Base-by-base conservation (phyloP, 169 alveolate genomes). In the Fabrea salina region DNA sequence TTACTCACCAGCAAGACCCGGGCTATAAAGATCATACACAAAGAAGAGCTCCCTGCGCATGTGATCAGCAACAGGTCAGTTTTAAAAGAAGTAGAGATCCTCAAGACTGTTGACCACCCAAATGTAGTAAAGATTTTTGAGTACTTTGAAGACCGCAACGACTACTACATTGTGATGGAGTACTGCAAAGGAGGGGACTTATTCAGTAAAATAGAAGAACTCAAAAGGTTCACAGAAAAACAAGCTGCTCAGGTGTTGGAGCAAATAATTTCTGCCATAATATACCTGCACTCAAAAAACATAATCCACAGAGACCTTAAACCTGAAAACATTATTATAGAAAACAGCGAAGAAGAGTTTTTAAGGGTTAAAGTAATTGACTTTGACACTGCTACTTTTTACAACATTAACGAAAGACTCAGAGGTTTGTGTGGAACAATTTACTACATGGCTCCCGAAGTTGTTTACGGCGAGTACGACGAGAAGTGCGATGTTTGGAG, bases 281-380 rank as follows among this genome's bases (percentile, higher is more conserved):
- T 86, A 56, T 89, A 92, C 58, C 82, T 91, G 39, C 97, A 92
- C 64, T 25, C 41, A 3, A 83, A 76, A 27, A 82, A 83, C 5
- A 85, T 93, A 0, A 80, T 82, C 22, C 96, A 92, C 78, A 50
- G 93, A 76, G 93, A 91, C 67, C 50, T 84, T 53, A 83, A 83
- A 74, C 89, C 89, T 16, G 87, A 83, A 44, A 83, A 83, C 51
- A 66, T 83, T 4, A 50, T 83, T 0, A 32, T 83, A 44, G 80
- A 72, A 51, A 44, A 44, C 56, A n/a, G n/a, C n/a, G 70, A 67
- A 47, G 83, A 83, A 50, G 93, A 82, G 35, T 88, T 81, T 30
- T 76, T 56, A 39, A 79, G 87, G 74, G 68, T 93, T n/a, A 93
- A 93, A 74, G 75, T 93, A 16, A 91, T 92, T 56, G 97, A 93